phyloP scores from a whole-genome alignment of 2,329 filamentous ascomycete species.

The Plenodomus biglobosus region DNA sequence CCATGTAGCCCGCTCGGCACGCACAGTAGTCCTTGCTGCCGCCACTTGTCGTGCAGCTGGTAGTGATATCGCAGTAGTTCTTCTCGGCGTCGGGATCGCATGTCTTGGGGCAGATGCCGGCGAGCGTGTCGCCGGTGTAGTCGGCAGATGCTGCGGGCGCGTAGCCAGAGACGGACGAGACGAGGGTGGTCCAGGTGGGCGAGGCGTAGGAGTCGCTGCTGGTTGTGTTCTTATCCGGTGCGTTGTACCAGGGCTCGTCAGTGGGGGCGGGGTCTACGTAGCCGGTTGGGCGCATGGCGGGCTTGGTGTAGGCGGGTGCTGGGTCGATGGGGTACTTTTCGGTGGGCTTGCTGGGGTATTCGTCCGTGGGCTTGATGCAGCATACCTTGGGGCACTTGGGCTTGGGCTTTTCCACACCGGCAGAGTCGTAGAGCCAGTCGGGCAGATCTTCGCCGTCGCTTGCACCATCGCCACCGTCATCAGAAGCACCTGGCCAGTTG shows the following conservation, averaged over 20 bases:
- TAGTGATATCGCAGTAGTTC: conserved; percentile 32
- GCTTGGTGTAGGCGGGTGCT: neutral
- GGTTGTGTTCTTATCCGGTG: neutral
- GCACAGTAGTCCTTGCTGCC: conserved; percentile 32
- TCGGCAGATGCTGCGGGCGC: neutral
- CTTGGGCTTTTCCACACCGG: conserved; percentile 6
- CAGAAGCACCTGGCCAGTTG: conserved; percentile 9
- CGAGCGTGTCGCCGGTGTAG: conserved; percentile 24
- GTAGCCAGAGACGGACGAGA: neutral
- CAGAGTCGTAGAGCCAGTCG: conserved; percentile 9
- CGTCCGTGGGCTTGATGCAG: conserved; percentile 2
- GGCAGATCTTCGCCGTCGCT: conserved; percentile 7
- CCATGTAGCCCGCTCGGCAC: conserved; percentile 30
- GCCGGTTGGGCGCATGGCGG: neutral
- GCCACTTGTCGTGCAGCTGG: conserved; percentile 25
- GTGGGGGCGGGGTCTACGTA: neutral
- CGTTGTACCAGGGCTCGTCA: neutral
- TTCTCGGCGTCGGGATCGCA: conserved; percentile 27
- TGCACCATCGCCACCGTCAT: conserved; percentile 1
- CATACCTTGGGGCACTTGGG: conserved; percentile 15
- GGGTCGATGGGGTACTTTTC: neutral
- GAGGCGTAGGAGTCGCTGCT: neutral
- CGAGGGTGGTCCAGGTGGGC: neutral
- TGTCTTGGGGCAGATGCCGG: conserved; percentile 21
- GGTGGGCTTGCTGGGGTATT: neutral